Evolutionary conservation across 2,329 filamentous ascomycete species (phyloP).

Genomic region (Didymellaceae sp.): DNA sequence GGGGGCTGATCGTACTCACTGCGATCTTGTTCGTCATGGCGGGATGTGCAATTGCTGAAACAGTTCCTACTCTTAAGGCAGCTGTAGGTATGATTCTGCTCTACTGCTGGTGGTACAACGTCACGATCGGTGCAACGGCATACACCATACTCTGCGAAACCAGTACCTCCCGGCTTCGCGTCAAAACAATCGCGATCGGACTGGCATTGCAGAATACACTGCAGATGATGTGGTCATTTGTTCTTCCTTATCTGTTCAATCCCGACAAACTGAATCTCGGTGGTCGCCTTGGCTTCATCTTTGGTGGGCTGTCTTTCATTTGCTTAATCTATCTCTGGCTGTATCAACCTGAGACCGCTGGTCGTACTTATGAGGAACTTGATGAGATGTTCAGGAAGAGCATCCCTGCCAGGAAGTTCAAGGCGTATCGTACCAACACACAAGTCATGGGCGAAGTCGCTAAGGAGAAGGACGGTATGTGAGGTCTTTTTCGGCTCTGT

Average conservation of each 20-base stretch:
- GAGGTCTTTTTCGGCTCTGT: too few species aligned
- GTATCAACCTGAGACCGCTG: constrained; percentile 76
- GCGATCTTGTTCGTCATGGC: constrained; percentile 79
- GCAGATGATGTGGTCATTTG: constrained; percentile 59
- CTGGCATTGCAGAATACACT: constrained; percentile 70
- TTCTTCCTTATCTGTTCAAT: constrained; percentile 77
- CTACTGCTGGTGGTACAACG: constrained; percentile 73
- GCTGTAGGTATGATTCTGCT: constrained; percentile 29
- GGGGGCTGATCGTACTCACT: constrained; percentile 65
- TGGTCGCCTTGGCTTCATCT: constrained; percentile 83
- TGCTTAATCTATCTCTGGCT: constrained; percentile 81
- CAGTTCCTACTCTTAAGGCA: constrained; percentile 51
- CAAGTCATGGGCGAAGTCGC: constrained; percentile 11
- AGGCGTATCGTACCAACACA: constrained; percentile 21
- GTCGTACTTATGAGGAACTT: constrained; percentile 80
- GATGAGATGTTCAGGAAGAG: constrained; percentile 75
- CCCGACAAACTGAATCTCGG: constrained; percentile 55
- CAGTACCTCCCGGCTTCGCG: constrained; percentile 80
- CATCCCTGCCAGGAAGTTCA: constrained; percentile 30
- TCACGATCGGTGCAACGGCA: constrained; percentile 83
- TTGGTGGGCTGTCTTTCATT: constrained; percentile 77
- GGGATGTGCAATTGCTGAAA: constrained; percentile 57
- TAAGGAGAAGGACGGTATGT: constrained; percentile 21
- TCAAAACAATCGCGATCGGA: constrained; percentile 76
- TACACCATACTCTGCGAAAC: constrained; percentile 85